These are phyloP conservation scores for Berberis thunbergii DNA, from an alignment of 164 flowering plant genomes.

Conservation along the genomic window DNA sequence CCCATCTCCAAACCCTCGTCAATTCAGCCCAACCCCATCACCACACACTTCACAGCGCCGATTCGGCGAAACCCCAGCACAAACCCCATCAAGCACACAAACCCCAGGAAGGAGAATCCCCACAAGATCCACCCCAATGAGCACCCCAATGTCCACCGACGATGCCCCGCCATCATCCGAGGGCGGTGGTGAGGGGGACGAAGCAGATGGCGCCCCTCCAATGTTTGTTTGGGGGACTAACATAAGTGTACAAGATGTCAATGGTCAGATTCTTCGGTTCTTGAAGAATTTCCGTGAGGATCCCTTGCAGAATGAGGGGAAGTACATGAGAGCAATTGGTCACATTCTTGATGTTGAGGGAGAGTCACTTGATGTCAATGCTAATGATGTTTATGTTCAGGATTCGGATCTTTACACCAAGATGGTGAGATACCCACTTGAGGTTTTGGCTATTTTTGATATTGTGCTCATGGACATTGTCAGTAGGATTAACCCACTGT, in stretches of 20 bases:
- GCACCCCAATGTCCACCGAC: slow-evolving; percentile 48
- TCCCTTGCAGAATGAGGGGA: slow-evolving; percentile 44
- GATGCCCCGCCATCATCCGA: slow-evolving; percentile 53
- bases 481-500: slow-evolving; percentile 43
- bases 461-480: slow-evolving; percentile 92
- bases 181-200: slow-evolving; percentile 43
- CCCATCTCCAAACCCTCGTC: slow-evolving; percentile 21
- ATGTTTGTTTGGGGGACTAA: slow-evolving; percentile 96
- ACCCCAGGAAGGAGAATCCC: slow-evolving; percentile 14
- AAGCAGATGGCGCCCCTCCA: slow-evolving; percentile 53
- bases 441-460: slow-evolving; percentile 93
- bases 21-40: slow-evolving; percentile 30
- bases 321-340: slow-evolving; percentile 60
- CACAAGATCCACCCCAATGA: slow-evolving; percentile 8
- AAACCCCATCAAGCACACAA: slow-evolving; percentile 25
- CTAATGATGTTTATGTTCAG: slow-evolving; percentile 67
- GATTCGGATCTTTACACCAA: slow-evolving; percentile 73
- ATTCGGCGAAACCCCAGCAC: slow-evolving; percentile 39
- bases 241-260: slow-evolving; percentile 87
- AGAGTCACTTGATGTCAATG: slow-evolving; percentile 81
- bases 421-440: slow-evolving; percentile 91
- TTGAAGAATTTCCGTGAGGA: slow-evolving; percentile 58
- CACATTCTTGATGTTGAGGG: slow-evolving; percentile 70
- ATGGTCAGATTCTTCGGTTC: slow-evolving; percentile 66
- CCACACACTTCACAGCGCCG: slow-evolving; percentile 27